Base-by-base conservation (phyloP, 805 yeast species). In the Pichia nakasei region DNA sequence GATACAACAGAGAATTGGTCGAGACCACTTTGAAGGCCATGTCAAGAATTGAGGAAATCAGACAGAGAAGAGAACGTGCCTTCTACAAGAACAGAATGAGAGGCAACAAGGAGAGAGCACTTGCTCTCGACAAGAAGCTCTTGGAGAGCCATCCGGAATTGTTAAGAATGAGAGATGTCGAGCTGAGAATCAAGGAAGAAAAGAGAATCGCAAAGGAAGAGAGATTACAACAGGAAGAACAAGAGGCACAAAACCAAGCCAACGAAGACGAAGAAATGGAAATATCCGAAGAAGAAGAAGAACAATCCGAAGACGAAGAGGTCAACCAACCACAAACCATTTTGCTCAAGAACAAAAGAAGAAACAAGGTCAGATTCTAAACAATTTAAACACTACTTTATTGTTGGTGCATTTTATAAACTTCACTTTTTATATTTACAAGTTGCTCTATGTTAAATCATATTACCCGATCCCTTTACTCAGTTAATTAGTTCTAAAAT, bases 21-120 rank as follows among this genome's bases (percentile, higher is more conserved):
- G 83, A 93, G 46, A 85, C 94, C 40, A 93, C 98, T 17, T 75
- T 93, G 67, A 82, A 77, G 70, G 97, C 96, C 38, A 93, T 93
- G 98, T 74, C 84, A 44, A 81, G 97, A 70, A 83, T 93, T 50
- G 97, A 93, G 66, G 94, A 87, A 70, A 93, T 93, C 65, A 82
- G 98, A 73, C 82, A 77, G 64, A 88, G 82, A 75, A 83, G 98
- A 73, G 98, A 93, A 68, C 78, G 95, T 63, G 97, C 97, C 15
- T 93, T 93, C 88, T 93, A 86, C 74, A 91, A 89, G 87, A 88
- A 89, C 72, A 85, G 98, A 80, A 93, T 93, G 98, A 86, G 85
- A 68, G 97, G 96, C 52, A 93, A 93, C 71, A 85, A 81, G 68
- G 96, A 85, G 55, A 78, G 80, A 65, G 84, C 85, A 65, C 73